Evolutionary conservation across 2,329 filamentous ascomycete species (phyloP), one percentile per base, ranked within the genome.

Genomic region (Parafenestella ontariensis): DNA sequence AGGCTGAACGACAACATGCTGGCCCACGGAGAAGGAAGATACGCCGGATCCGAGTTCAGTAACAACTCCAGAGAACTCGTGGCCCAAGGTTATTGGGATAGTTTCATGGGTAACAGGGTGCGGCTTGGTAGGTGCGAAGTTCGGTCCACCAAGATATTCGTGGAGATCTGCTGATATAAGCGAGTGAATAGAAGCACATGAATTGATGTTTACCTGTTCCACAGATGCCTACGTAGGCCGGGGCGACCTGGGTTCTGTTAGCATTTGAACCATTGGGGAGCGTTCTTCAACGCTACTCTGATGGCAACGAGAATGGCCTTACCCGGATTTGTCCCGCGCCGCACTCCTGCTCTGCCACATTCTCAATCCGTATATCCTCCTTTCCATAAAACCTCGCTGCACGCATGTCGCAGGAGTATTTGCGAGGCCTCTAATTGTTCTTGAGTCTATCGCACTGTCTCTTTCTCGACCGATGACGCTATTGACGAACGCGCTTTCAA

Each of bases 51-150:
- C 86, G n/a, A 89, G 74, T 59, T 87, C 84, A 10, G 81, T 78
- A 28, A 89, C 77, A 1, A 81, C 79, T 10, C 87, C 87, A 3
- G 81, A 83, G 70, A 89, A 87, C 66, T 89, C 87, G 65, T 89
- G 87, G 23, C 87, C 87, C 9, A 89, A 76, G 0, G 81, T 86
- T 9, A 88, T 78, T 3, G 86, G 87, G 31, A 85, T 78, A 1
- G 76, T 78, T 52, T 84, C 83, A 28, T 80, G 76, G 0, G 86
- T 89, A 20, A 88, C 71, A 1, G 81, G 81, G 62, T 89, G 87
- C 1, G 85, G 83, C 6, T 70, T 71, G 6, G 66, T 66, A 2
- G 84, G 83, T 1, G 81, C 79, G 70, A 83, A 80, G 23, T 75
- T 81, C 13, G 77, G 76, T 2, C 78, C 79, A 20, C 77, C 76